A percentile compares a stretch with the other conserved stretches of the same genome.
Evolutionary conservation across 73 alveolate species (phyloP).

Genomic region (Effrenium voratum): DNA sequence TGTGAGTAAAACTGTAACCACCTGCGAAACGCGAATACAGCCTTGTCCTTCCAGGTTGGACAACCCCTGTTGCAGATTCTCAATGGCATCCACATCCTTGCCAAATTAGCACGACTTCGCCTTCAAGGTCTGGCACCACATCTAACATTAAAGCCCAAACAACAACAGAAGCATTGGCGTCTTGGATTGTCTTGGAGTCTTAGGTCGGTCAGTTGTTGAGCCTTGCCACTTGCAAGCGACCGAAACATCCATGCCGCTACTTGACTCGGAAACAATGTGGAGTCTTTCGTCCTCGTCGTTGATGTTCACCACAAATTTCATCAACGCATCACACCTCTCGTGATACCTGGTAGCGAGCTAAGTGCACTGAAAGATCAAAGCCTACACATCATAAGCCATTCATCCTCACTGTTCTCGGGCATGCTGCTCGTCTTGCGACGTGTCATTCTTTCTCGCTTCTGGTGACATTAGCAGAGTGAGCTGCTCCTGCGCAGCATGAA

Average conservation of each 20-base stretch:
- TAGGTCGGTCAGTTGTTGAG: too few relatives aligned
- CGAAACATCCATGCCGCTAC: too few relatives aligned
- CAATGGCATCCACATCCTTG: slow-evolving; percentile 92
- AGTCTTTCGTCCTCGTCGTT: slow-evolving; percentile 92
- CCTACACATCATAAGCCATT: neutral
- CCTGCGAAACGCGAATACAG: neutral
- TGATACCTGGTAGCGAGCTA: neutral
- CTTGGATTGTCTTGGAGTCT: too few relatives aligned
- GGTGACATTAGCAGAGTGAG: slow-evolving; percentile 89
- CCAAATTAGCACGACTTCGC: too few relatives aligned
- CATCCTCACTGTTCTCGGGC: neutral
- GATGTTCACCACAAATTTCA: slow-evolving; percentile 76
- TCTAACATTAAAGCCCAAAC: too few relatives aligned
- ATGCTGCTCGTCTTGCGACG: slow-evolving; percentile 26
- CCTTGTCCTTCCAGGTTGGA: slow-evolving; percentile 84
- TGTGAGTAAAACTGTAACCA: neutral
- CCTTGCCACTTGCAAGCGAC: too few relatives aligned
- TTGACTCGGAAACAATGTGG: too few relatives aligned
- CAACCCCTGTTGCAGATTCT: slow-evolving; percentile 64
- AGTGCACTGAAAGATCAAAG: neutral
- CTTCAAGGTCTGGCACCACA: too few relatives aligned
- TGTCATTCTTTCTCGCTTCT: slow-evolving; percentile 63
- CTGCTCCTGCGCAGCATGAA: slow-evolving; percentile 6
- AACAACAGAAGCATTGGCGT: too few relatives aligned
- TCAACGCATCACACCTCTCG: slow-evolving; percentile 61